Percentiles rank a stretch among this genome's conserved stretches.
Conservation (phyloP, 345 rosid species). For the Hibiscus tridactylites region DNA sequence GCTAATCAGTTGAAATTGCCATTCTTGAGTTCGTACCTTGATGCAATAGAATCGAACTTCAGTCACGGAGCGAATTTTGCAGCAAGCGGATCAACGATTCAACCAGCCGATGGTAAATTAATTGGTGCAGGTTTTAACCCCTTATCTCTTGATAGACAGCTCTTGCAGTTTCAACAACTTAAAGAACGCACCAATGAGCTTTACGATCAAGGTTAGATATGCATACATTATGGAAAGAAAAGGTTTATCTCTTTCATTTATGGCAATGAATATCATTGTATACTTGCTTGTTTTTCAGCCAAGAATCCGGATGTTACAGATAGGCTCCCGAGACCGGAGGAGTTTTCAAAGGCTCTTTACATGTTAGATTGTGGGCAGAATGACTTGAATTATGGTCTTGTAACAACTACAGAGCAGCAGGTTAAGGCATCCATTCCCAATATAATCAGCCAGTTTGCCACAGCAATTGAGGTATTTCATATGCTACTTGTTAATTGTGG, state of each 20-base stretch:
- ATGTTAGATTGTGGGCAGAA: constrained; percentile 7
- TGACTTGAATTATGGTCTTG: constrained; percentile 1
- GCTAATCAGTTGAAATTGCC: constrained; percentile 24
- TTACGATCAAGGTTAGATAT: constrained; percentile 14
- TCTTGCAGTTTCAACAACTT: constrained; percentile 19
- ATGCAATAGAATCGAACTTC: constrained; percentile 19
- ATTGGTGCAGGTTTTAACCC: constrained; percentile 12
- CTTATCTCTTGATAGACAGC: constrained; percentile 20
- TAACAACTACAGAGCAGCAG: neutral
- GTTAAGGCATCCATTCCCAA: neutral
- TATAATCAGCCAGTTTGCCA: neutral
- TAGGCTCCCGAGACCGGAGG: constrained; percentile 11
- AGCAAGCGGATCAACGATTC: constrained; percentile 16
- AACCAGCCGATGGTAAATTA: neutral
- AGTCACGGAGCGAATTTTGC: constrained; percentile 27
- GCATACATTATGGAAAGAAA: neutral
- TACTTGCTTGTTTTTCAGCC: neutral
- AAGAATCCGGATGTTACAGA: neutral
- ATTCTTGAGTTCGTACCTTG: constrained; percentile 19
- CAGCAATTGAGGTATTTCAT: neutral
- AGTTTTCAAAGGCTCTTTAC: constrained; percentile 14
- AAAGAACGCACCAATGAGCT: constrained; percentile 17
- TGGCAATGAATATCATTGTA: neutral
- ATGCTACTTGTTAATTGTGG: neutral
- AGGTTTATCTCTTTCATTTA: neutral